Conservation (phyloP, 2,329 filamentous ascomycete genomes). For the Fusarium graminum region DNA sequence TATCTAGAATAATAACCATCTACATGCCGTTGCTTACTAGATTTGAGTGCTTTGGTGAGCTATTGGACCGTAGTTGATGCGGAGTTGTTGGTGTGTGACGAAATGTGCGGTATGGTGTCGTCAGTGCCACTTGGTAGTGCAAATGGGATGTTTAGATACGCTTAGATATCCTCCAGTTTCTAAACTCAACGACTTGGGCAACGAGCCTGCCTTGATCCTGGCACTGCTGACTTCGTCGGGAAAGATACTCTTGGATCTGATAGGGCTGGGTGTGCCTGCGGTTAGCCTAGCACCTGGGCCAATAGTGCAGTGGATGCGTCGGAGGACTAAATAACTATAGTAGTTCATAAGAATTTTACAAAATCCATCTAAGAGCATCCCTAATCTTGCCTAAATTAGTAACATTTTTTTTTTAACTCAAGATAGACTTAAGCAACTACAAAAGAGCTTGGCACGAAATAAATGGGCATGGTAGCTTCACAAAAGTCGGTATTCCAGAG, state of each 20-base stretch:
- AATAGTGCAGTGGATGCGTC: no score
- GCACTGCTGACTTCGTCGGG: neutral
- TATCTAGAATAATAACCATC: neutral
- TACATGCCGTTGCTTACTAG: neutral
- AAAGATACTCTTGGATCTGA: neutral
- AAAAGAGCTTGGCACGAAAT: no score
- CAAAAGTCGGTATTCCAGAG: no score
- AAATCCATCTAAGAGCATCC: no score
- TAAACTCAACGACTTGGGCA: neutral
- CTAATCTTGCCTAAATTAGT: no score
- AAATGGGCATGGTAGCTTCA: no score
- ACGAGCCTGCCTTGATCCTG: neutral
- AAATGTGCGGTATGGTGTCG: constrained; percentile 2
- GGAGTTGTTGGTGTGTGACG: constrained; percentile 3
- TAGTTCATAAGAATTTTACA: no score
- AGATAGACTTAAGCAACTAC: no score
- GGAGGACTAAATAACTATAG: no score
- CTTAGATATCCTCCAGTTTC: neutral
- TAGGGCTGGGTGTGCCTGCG: neutral
- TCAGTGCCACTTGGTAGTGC: constrained; percentile 4
- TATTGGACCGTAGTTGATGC: constrained; percentile 7
- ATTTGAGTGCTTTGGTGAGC: neutral
- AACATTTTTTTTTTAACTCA: no score
- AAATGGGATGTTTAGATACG: neutral
- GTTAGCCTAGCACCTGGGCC: no score